Evolutionary conservation across 129 eudicot species (phyloP).

Genomic region (Helianthus tuberosus): DNA sequence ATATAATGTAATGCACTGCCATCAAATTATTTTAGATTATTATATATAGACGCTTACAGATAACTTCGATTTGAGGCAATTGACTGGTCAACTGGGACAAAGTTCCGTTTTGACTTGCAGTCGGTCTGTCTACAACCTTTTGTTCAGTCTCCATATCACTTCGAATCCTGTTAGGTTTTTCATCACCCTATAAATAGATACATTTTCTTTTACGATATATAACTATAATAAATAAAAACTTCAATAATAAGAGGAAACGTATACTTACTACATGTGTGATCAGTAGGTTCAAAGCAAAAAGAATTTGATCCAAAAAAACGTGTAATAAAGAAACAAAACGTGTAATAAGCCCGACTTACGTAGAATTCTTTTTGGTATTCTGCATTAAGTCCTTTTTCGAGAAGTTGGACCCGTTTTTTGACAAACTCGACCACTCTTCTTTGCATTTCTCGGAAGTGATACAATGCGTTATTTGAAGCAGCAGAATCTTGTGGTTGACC

Average conservation of each 20-base stretch:
- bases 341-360: constrained; percentile 54
- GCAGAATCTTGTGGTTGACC: constrained; percentile 47
- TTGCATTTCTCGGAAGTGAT: constrained; percentile 87
- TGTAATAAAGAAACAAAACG: too few species aligned
- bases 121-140: constrained; percentile 42
- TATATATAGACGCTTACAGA: constrained; percentile 46
- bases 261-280: background rate
- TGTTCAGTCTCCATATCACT: constrained; percentile 47
- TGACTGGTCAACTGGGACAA: constrained; percentile 43
- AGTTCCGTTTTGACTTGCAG: constrained; percentile 33
- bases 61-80: constrained; percentile 57
- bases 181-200: constrained; percentile 54
- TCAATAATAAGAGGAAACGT: too few species aligned
- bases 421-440: constrained; percentile 89
- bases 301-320: background rate
- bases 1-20: background rate
- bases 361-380: constrained; percentile 67
- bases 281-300: background rate
- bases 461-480: constrained; percentile 47
- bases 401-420: constrained; percentile 84
- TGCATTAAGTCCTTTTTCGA: constrained; percentile 82
- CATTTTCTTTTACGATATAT: background rate
- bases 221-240: too few species aligned
- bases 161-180: constrained; percentile 47
- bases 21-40: background rate